Conservation (phyloP, 805 yeast species). For the Cyberlindnera meyerae region DNA sequence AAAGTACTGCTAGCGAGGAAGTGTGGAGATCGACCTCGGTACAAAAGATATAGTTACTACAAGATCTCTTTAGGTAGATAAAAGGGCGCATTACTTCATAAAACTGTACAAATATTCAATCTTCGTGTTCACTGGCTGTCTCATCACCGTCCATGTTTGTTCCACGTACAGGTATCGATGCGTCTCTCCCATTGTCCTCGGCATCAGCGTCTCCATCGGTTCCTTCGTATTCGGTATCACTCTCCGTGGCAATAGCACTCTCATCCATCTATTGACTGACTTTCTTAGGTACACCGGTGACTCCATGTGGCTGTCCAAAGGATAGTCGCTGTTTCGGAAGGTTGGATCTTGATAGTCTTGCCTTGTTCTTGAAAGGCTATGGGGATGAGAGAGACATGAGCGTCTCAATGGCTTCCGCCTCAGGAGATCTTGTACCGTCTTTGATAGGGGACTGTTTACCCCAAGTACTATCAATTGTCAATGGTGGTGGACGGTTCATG, state of each 20-base stretch:
- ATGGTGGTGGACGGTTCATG: slow-evolving; percentile 4
- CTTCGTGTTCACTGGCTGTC: slow-evolving; percentile 13
- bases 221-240: slow-evolving; percentile 18
- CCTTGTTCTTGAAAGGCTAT: slow-evolving; percentile 8
- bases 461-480: not conserved
- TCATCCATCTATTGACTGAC: no score
- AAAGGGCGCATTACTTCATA: no score
- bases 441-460: not conserved
- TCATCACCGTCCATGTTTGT: slow-evolving; percentile 7
- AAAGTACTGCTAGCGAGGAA: no score
- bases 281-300: no score
- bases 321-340: slow-evolving; percentile 21
- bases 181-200: not conserved
- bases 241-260: slow-evolving; percentile 15
- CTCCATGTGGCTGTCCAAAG: slow-evolving; percentile 17
- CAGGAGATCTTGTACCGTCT: slow-evolving; percentile 20
- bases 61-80: no score
- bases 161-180: no score
- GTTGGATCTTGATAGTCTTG: slow-evolving; percentile 1
- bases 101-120: no score
- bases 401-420: slow-evolving; percentile 38
- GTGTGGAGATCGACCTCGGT: no score
- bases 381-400: slow-evolving; percentile 34
- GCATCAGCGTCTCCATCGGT: slow-evolving; percentile 11
- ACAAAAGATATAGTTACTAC: no score